A percentile compares a stretch with the other conserved stretches of the same genome.
phyloP scores from a whole-genome alignment of 495 filamentous ascomycete genomes.

The Rhizodiscina lignyota region DNA sequence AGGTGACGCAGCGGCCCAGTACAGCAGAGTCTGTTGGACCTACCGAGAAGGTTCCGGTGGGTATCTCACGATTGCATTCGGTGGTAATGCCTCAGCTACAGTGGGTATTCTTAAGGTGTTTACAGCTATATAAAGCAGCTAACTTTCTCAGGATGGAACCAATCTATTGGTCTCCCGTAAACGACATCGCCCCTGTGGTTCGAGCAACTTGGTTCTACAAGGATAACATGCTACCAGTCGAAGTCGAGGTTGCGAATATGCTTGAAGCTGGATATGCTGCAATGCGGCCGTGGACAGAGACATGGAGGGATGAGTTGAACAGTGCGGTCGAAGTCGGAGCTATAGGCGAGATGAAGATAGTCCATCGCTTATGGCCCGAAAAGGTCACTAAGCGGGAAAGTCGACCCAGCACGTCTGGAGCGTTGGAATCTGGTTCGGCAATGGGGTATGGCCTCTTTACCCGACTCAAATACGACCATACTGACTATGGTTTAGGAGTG shows the following conservation, averaged over 20 bases:
- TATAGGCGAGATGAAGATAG: conserved; percentile 78
- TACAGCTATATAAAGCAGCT: background rate
- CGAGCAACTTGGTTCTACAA: conserved; percentile 95
- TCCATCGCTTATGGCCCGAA: conserved; percentile 64
- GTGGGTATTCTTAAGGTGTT: background rate
- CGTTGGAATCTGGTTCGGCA: conserved; percentile 5
- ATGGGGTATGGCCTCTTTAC: no score
- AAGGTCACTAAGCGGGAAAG: conserved; percentile 23
- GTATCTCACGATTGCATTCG: conserved; percentile 24
- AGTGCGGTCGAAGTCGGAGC: conserved; percentile 84
- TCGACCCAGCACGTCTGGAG: conserved; percentile 14
- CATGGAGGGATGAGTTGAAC: conserved; percentile 82
- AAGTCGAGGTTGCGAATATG: conserved; percentile 77
- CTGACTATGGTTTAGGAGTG: no score
- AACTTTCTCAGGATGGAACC: conserved; percentile 54
- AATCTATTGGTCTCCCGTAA: conserved; percentile 95
- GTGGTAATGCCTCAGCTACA: conserved; percentile 21
- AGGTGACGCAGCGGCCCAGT: no score
- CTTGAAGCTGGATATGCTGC: conserved; percentile 78
- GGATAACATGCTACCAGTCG: conserved; percentile 82
- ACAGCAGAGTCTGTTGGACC: no score
- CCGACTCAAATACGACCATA: no score
- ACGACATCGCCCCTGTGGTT: conserved; percentile 68
- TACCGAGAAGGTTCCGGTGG: conserved; percentile 20
- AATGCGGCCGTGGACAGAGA: conserved; percentile 76